Percentiles rank a stretch among this genome's conserved stretches.
These are phyloP conservation scores for Xylaria sp. DNA, from an alignment of 2,329 filamentous ascomycete species.

Conservation along the genomic window DNA sequence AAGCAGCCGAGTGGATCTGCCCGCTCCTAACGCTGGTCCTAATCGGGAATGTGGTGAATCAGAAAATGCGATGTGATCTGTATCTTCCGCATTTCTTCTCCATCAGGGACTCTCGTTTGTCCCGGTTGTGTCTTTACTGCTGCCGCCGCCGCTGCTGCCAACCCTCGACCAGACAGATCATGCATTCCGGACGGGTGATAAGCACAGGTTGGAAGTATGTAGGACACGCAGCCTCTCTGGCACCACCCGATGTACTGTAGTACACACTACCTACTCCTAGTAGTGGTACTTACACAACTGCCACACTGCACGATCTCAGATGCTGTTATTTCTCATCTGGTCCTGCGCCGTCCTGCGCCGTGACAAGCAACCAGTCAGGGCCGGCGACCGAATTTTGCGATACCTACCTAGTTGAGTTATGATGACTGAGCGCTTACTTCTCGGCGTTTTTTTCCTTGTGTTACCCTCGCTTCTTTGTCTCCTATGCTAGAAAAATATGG, in stretches of 20 bases:
- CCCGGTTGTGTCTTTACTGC: constrained; percentile 23
- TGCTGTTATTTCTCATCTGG: constrained; percentile 25
- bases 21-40: constrained; percentile 47
- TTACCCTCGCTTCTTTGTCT: constrained; percentile 24
- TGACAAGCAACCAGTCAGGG: constrained; percentile 22
- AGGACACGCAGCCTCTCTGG: constrained; percentile 33
- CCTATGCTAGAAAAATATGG: constrained; percentile 7
- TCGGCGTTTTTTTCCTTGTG: constrained; percentile 35
- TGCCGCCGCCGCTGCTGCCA: constrained; percentile 15
- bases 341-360: constrained; percentile 15
- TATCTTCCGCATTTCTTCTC: constrained; percentile 44
- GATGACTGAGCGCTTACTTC: constrained; percentile 35
- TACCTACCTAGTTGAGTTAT: constrained; percentile 34
- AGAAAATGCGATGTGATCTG: constrained; percentile 43
- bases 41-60: constrained; percentile 51
- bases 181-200: constrained; percentile 38
- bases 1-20: constrained; percentile 45
- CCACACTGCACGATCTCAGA: constrained; percentile 39
- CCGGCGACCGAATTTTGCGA: constrained; percentile 36
- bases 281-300: constrained; percentile 33
- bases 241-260: constrained; percentile 35
- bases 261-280: not conserved
- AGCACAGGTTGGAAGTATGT: constrained; percentile 17
- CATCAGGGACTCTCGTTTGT: constrained; percentile 40
- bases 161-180: constrained; percentile 36